Evolutionary conservation across 2,329 filamentous ascomycete species (phyloP).

Genomic region (Colletotrichum sublineola): DNA sequence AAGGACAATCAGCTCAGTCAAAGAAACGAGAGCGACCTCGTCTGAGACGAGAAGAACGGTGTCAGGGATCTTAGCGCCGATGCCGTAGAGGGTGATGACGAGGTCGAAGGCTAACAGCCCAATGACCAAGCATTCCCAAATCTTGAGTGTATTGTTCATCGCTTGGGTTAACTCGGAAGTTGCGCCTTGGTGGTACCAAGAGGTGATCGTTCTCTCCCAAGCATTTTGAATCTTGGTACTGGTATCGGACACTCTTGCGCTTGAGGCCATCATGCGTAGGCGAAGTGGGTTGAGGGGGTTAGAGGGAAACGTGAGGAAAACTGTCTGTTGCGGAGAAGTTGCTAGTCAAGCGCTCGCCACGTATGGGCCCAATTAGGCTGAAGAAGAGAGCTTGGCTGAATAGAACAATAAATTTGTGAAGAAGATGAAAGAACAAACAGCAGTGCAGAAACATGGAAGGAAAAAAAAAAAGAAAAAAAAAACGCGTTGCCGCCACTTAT

Average conservation of each 20-base stretch:
- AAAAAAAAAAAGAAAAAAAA: not conserved
- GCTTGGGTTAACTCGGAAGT: not conserved
- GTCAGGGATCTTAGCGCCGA: constrained; percentile 11
- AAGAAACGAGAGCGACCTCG: not conserved
- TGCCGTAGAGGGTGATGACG: constrained; percentile 23
- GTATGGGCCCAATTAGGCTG: not conserved
- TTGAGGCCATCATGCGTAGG: not conserved
- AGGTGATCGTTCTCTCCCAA: not conserved
- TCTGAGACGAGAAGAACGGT: constrained; percentile 3
- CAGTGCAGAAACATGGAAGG: not conserved
- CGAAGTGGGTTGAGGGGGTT: not conserved
- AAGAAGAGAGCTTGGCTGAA: not conserved
- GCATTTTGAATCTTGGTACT: not conserved
- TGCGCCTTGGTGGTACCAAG: not conserved
- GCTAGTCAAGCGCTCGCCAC: too few relatives aligned
- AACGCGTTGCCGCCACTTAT: not conserved
- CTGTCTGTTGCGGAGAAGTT: not conserved
- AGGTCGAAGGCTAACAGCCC: constrained; percentile 2
- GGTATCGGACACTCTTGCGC: not conserved
- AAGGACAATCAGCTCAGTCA: constrained; percentile 24
- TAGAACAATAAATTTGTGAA: not conserved
- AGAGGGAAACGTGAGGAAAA: not conserved
- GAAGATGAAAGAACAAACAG: not conserved
- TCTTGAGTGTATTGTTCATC: not conserved
- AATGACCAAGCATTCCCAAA: constrained; percentile 20